Base-by-base conservation (phyloP, 768 basidiomycete species). In the Russula emetica region DNA sequence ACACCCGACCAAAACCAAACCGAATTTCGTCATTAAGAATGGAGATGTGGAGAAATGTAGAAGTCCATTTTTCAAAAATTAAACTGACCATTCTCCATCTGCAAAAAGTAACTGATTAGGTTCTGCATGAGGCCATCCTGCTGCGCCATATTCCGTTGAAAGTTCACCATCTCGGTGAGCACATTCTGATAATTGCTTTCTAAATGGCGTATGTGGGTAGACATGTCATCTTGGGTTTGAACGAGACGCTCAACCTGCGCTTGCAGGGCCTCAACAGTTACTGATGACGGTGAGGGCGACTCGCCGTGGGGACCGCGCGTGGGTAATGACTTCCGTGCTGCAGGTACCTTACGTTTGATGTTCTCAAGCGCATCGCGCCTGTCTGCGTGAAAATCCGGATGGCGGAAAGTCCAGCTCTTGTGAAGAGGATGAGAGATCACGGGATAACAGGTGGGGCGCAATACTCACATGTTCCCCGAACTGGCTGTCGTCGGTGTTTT, bases 41-140 rank as follows among this genome's bases (percentile, higher is more conserved):
- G 51, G 24, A 49, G 51, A 60, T 14, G 42, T 30, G 64, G 49
- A 28, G 34, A 45, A 57, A 56, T 24, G 20, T 34, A 55, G 28
- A 60, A 36, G 52, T 28, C 42, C 56, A 55, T 66, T 45, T 56
- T 24, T 66, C 66, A 73, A 58, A 71, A 69, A 68, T 67, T 65
- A 66, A 70, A 75, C 79, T 73, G 72, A 81, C 81, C 80, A 66
- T 78, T 79, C 76, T 91, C 90, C 66, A 82, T 76, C 68, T 87
- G 85, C 69, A 94, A 76, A 74, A 91, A 88, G 76, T 90, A 91
- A 62, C 87, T 85, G 69, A 94, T 86, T 64, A 94, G 72, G 69
- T 83, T 85, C 75, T 92, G 88, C 83, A 92, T 87, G 60, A 93
- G 73, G 47, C 83, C 84, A 69, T 95, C 93, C 77, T 93, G 91